Percentiles rank a stretch among this genome's conserved stretches.
Conservation (phyloP, 2,329 filamentous ascomycete species). For the Zymoseptoria brevis region DNA sequence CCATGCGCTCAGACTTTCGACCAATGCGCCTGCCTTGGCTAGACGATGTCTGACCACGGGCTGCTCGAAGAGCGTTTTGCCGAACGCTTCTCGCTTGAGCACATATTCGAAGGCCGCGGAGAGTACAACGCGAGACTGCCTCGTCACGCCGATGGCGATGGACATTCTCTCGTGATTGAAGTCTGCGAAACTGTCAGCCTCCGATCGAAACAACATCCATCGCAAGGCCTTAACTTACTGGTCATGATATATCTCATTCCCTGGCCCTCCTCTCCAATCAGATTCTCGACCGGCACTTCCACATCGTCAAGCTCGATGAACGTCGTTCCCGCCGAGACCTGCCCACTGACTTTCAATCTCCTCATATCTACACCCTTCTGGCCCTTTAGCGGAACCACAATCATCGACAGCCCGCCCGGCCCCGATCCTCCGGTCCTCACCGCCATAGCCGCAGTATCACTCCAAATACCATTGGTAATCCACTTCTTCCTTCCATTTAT, state of each 20-base stretch:
- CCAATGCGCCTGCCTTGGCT: slow-evolving; percentile 58
- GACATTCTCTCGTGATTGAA: slow-evolving; percentile 71
- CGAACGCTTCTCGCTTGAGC: slow-evolving; percentile 59
- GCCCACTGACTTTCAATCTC: slow-evolving; percentile 58
- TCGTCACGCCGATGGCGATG: slow-evolving; percentile 57
- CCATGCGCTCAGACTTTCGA: slow-evolving; percentile 66
- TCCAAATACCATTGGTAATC: slow-evolving; percentile 68
- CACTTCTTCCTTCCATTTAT: slow-evolving; percentile 74
- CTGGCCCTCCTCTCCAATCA: slow-evolving; percentile 60
- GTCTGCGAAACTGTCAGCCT: slow-evolving; percentile 40
- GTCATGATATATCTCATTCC: slow-evolving; percentile 57
- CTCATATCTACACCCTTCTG: slow-evolving; percentile 61
- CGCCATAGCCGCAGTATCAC: slow-evolving; percentile 61
- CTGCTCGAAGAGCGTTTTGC: slow-evolving; percentile 63
- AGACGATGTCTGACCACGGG: slow-evolving; percentile 66
- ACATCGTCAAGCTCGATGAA: slow-evolving; percentile 72
- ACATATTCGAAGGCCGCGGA: slow-evolving; percentile 54
- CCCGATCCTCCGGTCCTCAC: slow-evolving; percentile 64
- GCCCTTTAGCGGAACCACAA: slow-evolving; percentile 63
- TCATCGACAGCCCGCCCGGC: slow-evolving; percentile 54
- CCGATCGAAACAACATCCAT: neutral
- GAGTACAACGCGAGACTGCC: slow-evolving; percentile 55
- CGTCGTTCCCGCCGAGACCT: slow-evolving; percentile 59
- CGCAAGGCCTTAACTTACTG: neutral
- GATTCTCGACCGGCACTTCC: slow-evolving; percentile 59